Base-by-base conservation (phyloP, 108 stramenopile genomes). In the Skeletonema costatum region DNA sequence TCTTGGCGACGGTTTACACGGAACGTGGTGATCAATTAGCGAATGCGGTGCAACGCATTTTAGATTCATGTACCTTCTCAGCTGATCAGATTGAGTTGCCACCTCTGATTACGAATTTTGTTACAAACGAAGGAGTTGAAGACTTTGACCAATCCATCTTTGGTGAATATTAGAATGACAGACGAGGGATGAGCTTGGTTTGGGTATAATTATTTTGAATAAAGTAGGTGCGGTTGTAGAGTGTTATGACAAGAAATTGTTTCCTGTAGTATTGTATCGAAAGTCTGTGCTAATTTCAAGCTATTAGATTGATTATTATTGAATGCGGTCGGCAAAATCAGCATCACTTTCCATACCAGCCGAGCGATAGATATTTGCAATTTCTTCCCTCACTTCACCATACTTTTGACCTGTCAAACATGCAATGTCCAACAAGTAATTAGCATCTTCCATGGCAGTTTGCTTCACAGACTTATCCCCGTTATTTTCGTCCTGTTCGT, bases 341-440 rank as follows among this genome's bases (percentile, higher is more conserved):
- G 93, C 91, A 86, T 91, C 88, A 30, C 88, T 89, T 31, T 87
- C 78, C 68, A 76, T 66, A 48, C 88, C 91, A 10, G 86, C 91
- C 8, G 60, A 69, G 25, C 76, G 76, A 68, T 92, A 91, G 31
- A 89, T 84, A 2, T 87, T 76, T 13, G 87, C 90, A 61, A 94
- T 80, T 53, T 84, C 66, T 4, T 67, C 62, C 32, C 93, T 87
- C 33, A 88, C 76, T 31, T 80, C 78, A 14, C 75, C 77, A 84
- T 89, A 94, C 30, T 78, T 80, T 4, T 61, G 77, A 38, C 86
- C 89, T 1, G 86, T 81, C 69, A 94, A 71, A 16, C 87, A 89
- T 8, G 84, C 76, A 12, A 59, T 68, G 76, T 94, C 93, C 35
- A 94, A 68, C 14, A 94, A 66, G 61, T 91, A 81, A 68, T 90